phyloP scores from a whole-genome alignment of 2,329 filamentous ascomycete genomes.

The Neophaeococcomyces aloes region DNA sequence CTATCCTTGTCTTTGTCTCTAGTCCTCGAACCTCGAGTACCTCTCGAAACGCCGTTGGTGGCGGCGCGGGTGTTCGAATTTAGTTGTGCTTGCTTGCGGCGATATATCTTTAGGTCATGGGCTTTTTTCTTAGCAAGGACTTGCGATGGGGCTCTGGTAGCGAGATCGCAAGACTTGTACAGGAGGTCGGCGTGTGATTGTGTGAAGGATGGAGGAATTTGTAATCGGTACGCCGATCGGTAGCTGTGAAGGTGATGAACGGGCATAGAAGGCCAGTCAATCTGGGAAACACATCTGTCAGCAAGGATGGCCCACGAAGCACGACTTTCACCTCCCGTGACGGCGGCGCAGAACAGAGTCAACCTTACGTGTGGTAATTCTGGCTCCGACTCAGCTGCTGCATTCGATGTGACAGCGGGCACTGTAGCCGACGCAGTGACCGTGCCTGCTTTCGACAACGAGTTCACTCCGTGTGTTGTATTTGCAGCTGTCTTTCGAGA shows the following conservation, averaged over 20 bases:
- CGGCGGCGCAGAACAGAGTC: conserved; percentile 3
- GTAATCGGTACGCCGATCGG: conserved; percentile 37
- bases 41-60: conserved; percentile 8
- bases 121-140: conserved; percentile 29
- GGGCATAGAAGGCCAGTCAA: conserved; percentile 15
- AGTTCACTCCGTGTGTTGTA: conserved; percentile 26
- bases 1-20: conserved; percentile 11
- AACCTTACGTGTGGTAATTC: conserved; percentile 27
- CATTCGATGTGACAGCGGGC: conserved; percentile 16
- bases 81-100: conserved; percentile 10
- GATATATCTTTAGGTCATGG: conserved; percentile 16
- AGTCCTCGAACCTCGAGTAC: conserved; percentile 2
- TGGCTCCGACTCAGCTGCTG: conserved; percentile 14
- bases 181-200: conserved; percentile 37
- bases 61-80: conserved; percentile 1
- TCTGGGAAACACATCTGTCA: conserved; percentile 9
- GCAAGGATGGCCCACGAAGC: background rate
- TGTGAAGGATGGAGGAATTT: conserved; percentile 35
- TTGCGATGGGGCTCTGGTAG: conserved; percentile 35
- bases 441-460: conserved; percentile 15
- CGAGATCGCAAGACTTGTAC: conserved; percentile 34
- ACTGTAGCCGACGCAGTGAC: conserved; percentile 13
- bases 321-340: background rate
- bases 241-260: conserved; percentile 34
- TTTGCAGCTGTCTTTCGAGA: conserved; percentile 13